A percentile compares a stretch with the other conserved stretches of the same genome.
These are phyloP conservation scores for Asterochloris sp. DNA, from an alignment of 139 green algal genomes.

Conservation along the genomic window DNA sequence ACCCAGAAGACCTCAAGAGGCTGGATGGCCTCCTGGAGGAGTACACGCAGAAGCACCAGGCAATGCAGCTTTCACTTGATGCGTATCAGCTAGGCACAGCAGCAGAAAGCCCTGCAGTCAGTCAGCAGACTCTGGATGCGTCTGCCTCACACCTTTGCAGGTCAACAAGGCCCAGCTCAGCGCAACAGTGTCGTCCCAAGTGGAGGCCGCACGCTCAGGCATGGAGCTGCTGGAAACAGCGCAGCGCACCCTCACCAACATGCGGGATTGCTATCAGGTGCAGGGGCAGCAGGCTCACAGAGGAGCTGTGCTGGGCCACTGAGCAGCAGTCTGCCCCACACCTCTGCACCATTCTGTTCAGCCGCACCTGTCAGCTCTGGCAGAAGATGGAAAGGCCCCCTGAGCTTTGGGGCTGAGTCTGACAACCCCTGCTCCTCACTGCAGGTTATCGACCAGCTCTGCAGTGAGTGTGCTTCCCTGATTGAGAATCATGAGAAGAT, in stretches of 20 bases:
- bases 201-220: conserved; percentile 53
- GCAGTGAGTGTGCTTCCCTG: conserved; percentile 62
- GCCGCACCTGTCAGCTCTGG: conserved; percentile 2
- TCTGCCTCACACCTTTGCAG: conserved; percentile 5
- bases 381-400: background rate
- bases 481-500: conserved; percentile 81
- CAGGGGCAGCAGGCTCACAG: background rate
- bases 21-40: conserved; percentile 48
- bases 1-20: conserved; percentile 57
- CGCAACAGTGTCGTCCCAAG: conserved; percentile 47
- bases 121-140: background rate
- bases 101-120: background rate
- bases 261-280: conserved; percentile 27
- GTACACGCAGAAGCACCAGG: conserved; percentile 35
- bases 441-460: conserved; percentile 53
- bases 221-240: conserved; percentile 66
- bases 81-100: background rate
- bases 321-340: no score
- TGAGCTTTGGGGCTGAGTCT: no score
- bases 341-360: background rate
- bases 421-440: background rate
- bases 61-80: background rate
- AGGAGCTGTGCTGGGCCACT: background rate
- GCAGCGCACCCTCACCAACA: conserved; percentile 27
- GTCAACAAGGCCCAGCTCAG: conserved; percentile 49